Evolutionary conservation across 2,329 filamentous ascomycete species (phyloP).

Genomic region (Microcyclospora tardicrescens): DNA sequence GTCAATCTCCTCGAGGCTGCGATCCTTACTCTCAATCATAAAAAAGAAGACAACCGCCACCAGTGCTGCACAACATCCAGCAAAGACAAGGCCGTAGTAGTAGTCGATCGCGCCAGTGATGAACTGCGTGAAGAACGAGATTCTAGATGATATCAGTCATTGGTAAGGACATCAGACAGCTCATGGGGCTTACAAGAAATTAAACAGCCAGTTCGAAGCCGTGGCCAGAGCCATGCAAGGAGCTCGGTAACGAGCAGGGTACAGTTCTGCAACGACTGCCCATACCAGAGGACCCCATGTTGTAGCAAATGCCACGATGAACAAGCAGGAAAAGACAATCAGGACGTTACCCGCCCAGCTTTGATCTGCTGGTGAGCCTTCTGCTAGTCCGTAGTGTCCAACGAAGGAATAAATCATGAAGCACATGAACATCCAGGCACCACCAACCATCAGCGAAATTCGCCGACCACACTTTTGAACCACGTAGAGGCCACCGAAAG

Average conservation of each 20-base stretch:
- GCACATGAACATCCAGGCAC: conserved; percentile 32
- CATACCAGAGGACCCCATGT: conserved; percentile 25
- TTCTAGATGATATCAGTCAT: neutral
- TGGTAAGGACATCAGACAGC: neutral
- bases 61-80: conserved; percentile 22
- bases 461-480: conserved; percentile 38
- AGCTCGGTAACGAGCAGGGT: conserved; percentile 27
- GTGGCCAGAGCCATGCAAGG: conserved; percentile 34
- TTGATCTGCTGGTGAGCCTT: conserved; percentile 9
- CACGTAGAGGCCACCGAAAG: conserved; percentile 34
- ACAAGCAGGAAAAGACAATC: conserved; percentile 25
- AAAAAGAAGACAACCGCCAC: conserved; percentile 27
- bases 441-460: conserved; percentile 34
- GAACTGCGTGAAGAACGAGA: conserved; percentile 27
- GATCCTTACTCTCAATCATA: conserved; percentile 25
- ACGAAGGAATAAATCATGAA: conserved; percentile 47
- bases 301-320: conserved; percentile 24
- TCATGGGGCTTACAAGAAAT: conserved; percentile 21
- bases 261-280: conserved; percentile 25
- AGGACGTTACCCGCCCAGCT: conserved; percentile 20
- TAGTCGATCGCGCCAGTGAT: conserved; percentile 27
- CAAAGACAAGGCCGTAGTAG: conserved; percentile 28
- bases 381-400: conserved; percentile 16
- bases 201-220: conserved; percentile 32
- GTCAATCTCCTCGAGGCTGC: conserved; percentile 28